These are phyloP conservation scores for Lactarius psammicola DNA, from an alignment of 768 basidiomycete species.

Conservation along the genomic window DNA sequence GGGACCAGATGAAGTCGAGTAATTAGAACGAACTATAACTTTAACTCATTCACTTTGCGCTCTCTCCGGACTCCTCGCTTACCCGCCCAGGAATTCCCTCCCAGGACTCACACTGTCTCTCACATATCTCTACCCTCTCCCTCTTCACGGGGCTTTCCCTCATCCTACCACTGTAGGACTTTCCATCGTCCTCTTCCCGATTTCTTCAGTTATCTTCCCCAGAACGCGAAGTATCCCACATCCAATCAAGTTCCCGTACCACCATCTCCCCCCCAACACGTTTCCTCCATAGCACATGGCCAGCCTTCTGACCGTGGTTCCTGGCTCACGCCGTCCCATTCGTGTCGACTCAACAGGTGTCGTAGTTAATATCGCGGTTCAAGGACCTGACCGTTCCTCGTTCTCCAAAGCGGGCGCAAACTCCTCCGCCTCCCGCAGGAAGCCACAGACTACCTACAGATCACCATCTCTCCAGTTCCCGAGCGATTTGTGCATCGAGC, in stretches of 20 bases:
- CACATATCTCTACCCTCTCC: background rate
- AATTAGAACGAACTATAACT: background rate
- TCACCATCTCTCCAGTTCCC: constrained; percentile 27
- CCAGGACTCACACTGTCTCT: constrained; percentile 1
- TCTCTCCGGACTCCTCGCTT: background rate
- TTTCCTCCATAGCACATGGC: constrained; percentile 19
- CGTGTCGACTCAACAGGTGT: constrained; percentile 26
- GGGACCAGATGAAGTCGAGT: background rate
- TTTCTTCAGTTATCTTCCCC: background rate
- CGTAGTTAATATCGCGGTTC: constrained; percentile 24
- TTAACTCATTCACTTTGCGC: constrained; percentile 2
- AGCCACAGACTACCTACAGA: constrained; percentile 28
- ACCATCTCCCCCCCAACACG: background rate
- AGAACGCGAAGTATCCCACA: constrained; percentile 1
- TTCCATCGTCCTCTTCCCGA: background rate
- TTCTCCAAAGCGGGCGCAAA: constrained; percentile 21
- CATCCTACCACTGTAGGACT: constrained; percentile 1
- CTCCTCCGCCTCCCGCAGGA: constrained; percentile 24
- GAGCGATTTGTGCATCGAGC: constrained; percentile 26
- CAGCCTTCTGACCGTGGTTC: constrained; percentile 22
- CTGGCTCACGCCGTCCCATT: constrained; percentile 30
- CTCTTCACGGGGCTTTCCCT: constrained; percentile 9
- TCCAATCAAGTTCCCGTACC: background rate
- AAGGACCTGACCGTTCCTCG: constrained; percentile 10
- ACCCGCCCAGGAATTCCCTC: background rate